phyloP scores from a whole-genome alignment of 2,329 filamentous ascomycete species.

The Aspergillus fructus region DNA sequence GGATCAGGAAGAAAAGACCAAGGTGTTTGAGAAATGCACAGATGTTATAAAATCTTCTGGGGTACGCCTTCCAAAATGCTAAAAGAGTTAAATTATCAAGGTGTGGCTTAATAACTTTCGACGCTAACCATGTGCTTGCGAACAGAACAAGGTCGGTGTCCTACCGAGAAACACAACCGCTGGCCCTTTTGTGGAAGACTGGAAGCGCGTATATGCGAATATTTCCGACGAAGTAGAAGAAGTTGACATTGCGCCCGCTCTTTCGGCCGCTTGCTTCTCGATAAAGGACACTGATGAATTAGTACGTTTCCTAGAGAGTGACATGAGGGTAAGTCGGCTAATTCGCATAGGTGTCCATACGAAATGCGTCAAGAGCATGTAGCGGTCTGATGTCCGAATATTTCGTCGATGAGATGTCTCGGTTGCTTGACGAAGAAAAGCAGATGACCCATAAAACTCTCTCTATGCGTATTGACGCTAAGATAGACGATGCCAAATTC shows the following conservation, averaged over 20 bases:
- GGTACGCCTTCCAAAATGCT: conserved; percentile 52
- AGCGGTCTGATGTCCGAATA: conserved; percentile 94
- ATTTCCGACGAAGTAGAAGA: conserved; percentile 84
- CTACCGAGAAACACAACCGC: conserved; percentile 79
- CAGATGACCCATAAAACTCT: conserved; percentile 89
- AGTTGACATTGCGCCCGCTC: conserved; percentile 77
- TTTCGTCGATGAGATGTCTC: conserved; percentile 98
- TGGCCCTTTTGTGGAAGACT: conserved; percentile 92
- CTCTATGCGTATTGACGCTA: conserved; percentile 82
- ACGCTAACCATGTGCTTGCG: neutral
- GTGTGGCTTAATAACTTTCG: neutral
- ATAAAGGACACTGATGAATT: conserved; percentile 95
- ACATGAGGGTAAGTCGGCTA: conserved; percentile 11
- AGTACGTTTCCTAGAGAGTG: conserved; percentile 40
- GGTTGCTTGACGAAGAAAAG: conserved; percentile 92
- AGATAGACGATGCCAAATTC: conserved; percentile 91
- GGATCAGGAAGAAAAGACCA: conserved; percentile 85
- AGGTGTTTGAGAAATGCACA: conserved; percentile 79
- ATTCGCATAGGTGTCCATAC: conserved; percentile 69
- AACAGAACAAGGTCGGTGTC: conserved; percentile 82
- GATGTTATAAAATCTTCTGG: conserved; percentile 86
- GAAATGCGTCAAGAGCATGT: conserved; percentile 89
- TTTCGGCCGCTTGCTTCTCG: conserved; percentile 81
- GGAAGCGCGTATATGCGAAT: conserved; percentile 79
- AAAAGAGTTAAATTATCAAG: neutral